Percentiles rank a stretch among this genome's conserved stretches.
phyloP scores from a whole-genome alignment of 768 basidiomycete genomes.

The Tylopilus vinaceipallidus region DNA sequence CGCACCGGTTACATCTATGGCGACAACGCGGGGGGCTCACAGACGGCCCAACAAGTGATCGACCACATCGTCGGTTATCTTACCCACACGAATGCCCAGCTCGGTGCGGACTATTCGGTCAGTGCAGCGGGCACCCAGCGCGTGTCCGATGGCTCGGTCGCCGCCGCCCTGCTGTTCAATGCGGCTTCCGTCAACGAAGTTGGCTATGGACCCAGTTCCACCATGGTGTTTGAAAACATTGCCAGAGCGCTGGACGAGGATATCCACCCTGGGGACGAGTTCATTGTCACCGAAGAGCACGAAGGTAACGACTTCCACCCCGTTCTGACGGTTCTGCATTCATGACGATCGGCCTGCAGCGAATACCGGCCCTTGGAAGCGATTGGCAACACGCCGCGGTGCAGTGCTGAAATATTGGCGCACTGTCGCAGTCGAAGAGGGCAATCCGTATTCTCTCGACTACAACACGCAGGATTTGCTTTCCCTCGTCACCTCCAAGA shows the following conservation, averaged over 20 bases:
- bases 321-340: neutral
- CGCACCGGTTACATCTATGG: constrained; percentile 60
- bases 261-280: constrained; percentile 62
- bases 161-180: constrained; percentile 61
- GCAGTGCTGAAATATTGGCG: constrained; percentile 61
- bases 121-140: constrained; percentile 53
- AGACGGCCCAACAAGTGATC: constrained; percentile 52
- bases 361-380: constrained; percentile 76
- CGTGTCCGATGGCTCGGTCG: constrained; percentile 45
- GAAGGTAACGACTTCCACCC: constrained; percentile 50
- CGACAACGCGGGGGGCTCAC: constrained; percentile 79
- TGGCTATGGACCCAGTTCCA: constrained; percentile 64
- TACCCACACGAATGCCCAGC: constrained; percentile 68
- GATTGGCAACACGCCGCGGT: constrained; percentile 57
- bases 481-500: constrained; percentile 60
- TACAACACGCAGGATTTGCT: constrained; percentile 55
- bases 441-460: constrained; percentile 66
- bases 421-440: constrained; percentile 41
- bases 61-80: constrained; percentile 68
- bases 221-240: constrained; percentile 68
- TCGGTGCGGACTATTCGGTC: constrained; percentile 67
- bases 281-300: constrained; percentile 77
- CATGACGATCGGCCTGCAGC: constrained; percentile 38
- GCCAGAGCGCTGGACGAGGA: constrained; percentile 56
- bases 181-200: constrained; percentile 62